Evolutionary conservation across 2,329 filamentous ascomycete species (phyloP).

Genomic region (Trichoderma sp.): DNA sequence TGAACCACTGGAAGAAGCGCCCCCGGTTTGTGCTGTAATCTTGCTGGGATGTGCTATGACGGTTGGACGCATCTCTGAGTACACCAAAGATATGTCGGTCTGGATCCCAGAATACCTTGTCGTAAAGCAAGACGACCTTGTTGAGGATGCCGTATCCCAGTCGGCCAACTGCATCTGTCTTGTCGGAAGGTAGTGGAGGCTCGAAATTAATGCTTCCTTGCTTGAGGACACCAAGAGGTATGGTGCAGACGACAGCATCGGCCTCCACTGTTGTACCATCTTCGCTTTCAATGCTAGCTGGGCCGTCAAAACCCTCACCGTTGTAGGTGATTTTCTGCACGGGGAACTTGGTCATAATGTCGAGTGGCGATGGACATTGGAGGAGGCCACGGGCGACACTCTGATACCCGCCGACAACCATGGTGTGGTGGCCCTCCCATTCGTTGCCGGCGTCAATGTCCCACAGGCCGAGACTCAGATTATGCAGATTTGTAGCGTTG

Average conservation of each 20-base stretch:
- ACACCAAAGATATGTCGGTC: constrained; percentile 91
- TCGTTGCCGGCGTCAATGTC: constrained; percentile 98
- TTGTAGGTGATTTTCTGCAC: constrained; percentile 71
- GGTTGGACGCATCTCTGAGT: constrained; percentile 67
- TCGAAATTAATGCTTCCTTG: constrained; percentile 77
- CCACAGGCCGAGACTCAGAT: constrained; percentile 86
- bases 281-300: constrained; percentile 67
- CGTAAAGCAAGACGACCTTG: constrained; percentile 89
- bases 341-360: constrained; percentile 69
- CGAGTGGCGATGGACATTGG: constrained; percentile 70
- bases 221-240: constrained; percentile 88
- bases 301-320: constrained; percentile 41
- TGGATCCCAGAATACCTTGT: constrained; percentile 86
- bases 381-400: constrained; percentile 85
- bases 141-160: constrained; percentile 93
- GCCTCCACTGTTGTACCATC: constrained; percentile 74
- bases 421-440: constrained; percentile 91
- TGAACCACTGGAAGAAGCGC: constrained; percentile 98
- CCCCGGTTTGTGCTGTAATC: constrained; percentile 78
- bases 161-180: constrained; percentile 72
- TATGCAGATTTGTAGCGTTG: constrained; percentile 83
- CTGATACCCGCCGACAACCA: constrained; percentile 91
- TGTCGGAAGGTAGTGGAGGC: constrained; percentile 87
- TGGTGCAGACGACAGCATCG: constrained; percentile 87
- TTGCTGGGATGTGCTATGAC: constrained; percentile 69